Conservation (phyloP, 805 yeast genomes). For the Tetrapisispora nanseiensis region DNA sequence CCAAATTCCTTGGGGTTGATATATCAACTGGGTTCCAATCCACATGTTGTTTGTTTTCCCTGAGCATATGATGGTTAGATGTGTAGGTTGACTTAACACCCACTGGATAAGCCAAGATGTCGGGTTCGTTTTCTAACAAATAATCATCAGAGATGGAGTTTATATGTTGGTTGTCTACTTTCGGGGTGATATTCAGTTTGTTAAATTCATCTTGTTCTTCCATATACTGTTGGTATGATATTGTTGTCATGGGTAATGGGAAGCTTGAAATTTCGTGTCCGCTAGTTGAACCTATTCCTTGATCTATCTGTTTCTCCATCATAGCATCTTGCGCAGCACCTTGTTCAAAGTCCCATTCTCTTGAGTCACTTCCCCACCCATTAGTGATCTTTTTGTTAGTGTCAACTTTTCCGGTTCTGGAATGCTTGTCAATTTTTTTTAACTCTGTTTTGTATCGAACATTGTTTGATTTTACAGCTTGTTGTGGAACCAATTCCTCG, state of each 20-base stretch:
- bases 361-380: slow-evolving; percentile 80
- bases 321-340: slow-evolving; percentile 56
- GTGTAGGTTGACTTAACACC: slow-evolving; percentile 34
- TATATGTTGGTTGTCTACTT: background rate
- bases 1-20: slow-evolving; percentile 3
- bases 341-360: slow-evolving; percentile 54
- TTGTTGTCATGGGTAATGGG: slow-evolving; percentile 13
- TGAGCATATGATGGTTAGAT: slow-evolving; percentile 57
- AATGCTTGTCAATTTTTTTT: slow-evolving; percentile 64
- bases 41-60: slow-evolving; percentile 31
- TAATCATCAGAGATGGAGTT: background rate
- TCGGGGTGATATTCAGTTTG: background rate
- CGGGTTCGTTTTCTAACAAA: background rate
- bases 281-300: slow-evolving; percentile 40
- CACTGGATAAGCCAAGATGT: background rate
- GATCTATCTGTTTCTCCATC: slow-evolving; percentile 48
- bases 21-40: background rate
- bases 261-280: slow-evolving; percentile 25
- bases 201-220: slow-evolving; percentile 23
- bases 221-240: slow-evolving; percentile 76
- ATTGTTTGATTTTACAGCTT: slow-evolving; percentile 22
- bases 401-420: slow-evolving; percentile 76
- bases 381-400: slow-evolving; percentile 71
- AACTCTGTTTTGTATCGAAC: background rate
- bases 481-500: slow-evolving; percentile 39